A percentile compares a stretch with the other conserved stretches of the same genome.
Conservation (phyloP, 768 basidiomycete genomes). For the Panus rudis region DNA sequence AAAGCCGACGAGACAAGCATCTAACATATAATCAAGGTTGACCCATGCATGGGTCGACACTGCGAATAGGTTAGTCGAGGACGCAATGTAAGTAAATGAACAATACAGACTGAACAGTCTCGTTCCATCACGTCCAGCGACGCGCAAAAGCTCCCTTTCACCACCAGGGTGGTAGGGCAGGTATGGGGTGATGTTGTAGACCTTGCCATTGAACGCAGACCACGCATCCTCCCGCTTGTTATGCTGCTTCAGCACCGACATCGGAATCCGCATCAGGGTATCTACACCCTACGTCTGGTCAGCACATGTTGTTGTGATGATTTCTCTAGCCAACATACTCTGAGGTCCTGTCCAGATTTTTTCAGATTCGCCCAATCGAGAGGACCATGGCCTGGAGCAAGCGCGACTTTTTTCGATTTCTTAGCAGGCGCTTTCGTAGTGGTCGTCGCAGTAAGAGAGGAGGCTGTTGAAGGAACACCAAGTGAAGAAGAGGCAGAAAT, state of each 20-base stretch:
- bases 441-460: slow-evolving; percentile 23
- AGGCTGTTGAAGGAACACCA: background rate
- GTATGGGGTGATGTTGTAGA: slow-evolving; percentile 95
- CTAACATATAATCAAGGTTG: slow-evolving; percentile 93
- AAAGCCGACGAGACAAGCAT: slow-evolving; percentile 88
- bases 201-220: slow-evolving; percentile 87
- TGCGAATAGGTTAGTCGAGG: slow-evolving; percentile 24
- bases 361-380: slow-evolving; percentile 93
- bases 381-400: slow-evolving; percentile 86
- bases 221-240: slow-evolving; percentile 85
- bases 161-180: slow-evolving; percentile 91
- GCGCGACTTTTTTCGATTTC: slow-evolving; percentile 71
- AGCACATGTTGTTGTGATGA: slow-evolving; percentile 2
- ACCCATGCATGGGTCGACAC: slow-evolving; percentile 95
- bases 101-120: slow-evolving; percentile 59
- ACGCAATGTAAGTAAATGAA: background rate
- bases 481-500: slow-evolving; percentile 14
- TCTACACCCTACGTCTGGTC: slow-evolving; percentile 54
- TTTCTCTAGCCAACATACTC: slow-evolving; percentile 39
- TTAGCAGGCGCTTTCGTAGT: slow-evolving; percentile 55
- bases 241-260: slow-evolving; percentile 72
- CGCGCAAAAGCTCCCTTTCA: slow-evolving; percentile 88
- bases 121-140: slow-evolving; percentile 91
- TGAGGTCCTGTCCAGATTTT: slow-evolving; percentile 68
- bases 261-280: slow-evolving; percentile 60